Base-by-base conservation (phyloP, 2,329 filamentous ascomycete species). In the Cladosporium sp. region DNA sequence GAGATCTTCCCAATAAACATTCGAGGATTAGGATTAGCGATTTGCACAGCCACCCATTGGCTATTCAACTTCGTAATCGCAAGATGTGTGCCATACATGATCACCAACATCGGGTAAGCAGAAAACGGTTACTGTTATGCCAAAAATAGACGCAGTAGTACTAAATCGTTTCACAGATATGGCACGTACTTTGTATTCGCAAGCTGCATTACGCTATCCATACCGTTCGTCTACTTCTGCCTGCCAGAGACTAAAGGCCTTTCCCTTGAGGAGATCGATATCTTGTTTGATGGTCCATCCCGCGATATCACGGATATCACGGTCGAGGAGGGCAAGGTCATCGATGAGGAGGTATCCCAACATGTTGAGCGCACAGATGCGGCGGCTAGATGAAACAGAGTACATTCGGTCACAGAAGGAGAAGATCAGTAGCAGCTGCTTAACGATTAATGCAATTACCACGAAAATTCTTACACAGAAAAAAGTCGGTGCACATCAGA, bases 281-380 rank as follows among this genome's bases (percentile, higher is more conserved):
- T 64, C 52, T 74, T 77, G 73, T 80, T 85, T 77, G 78, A 81
- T 66, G 81, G 84, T 71, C 78, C 78, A 2, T 77, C 73, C 18
- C 82, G 83, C 2, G 56, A 29, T 23, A 5, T 29, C 16, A 29
- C 76, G 82, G 55, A 71, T 66, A 28, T 75, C 71, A 44, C 70
- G 69, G 28, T 69, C 63, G 21, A 78, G 75, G 75, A 69, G 65
- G 31, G 70, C 72, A 21, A 67, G 68, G 11, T 70, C 23, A 52
- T 56, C 7, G 46, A 53, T 28, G 57, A 60, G n/a, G 55, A 21
- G 26, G 21, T n/a, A 18, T 50, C 59, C 6, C 29, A 35, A 49
- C 59, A 62, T 18, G 46, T 62, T 8, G 59, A 62, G 31, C 28
- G 21, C n/a, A 55, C 52, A n/a, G 31, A 29, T 33, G 52, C 28